Percentiles rank a stretch among this genome's conserved stretches.
Evolutionary conservation across 148 eudicot genomes (phyloP).

Genomic region (Polygonum aviculare): DNA sequence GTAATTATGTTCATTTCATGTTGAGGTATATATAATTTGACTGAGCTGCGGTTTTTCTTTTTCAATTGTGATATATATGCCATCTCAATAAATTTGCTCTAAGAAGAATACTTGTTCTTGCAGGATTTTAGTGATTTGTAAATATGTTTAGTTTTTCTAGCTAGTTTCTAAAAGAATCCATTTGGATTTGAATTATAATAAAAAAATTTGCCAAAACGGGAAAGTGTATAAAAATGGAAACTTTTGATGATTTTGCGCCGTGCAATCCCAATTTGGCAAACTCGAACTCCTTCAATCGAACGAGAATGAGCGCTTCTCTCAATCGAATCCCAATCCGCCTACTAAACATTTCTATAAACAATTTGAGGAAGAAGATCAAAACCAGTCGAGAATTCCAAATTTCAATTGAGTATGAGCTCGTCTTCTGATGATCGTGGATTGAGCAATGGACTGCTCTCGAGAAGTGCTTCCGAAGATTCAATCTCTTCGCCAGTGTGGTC

Average conservation of each 20-base stretch:
- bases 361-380: background rate
- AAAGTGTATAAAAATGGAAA: background rate
- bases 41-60: background rate
- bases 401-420: background rate
- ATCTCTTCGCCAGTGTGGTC: background rate
- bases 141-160: background rate
- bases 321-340: background rate
- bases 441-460: background rate
- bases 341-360: background rate
- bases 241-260: background rate
- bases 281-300: background rate
- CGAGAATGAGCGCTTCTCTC: background rate
- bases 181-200: too few species aligned
- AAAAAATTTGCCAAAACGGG: background rate
- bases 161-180: too few species aligned
- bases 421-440: background rate
- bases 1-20: background rate
- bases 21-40: slow-evolving; percentile 10
- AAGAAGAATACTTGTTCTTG: background rate
- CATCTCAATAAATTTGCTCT: background rate
- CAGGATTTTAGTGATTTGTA: background rate
- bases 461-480: background rate
- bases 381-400: background rate
- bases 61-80: background rate
- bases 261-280: background rate